A percentile compares a stretch with the other conserved stretches of the same genome.
Conservation (phyloP, 805 yeast genomes). For the Zygosaccharomyces kombuchaensis region DNA sequence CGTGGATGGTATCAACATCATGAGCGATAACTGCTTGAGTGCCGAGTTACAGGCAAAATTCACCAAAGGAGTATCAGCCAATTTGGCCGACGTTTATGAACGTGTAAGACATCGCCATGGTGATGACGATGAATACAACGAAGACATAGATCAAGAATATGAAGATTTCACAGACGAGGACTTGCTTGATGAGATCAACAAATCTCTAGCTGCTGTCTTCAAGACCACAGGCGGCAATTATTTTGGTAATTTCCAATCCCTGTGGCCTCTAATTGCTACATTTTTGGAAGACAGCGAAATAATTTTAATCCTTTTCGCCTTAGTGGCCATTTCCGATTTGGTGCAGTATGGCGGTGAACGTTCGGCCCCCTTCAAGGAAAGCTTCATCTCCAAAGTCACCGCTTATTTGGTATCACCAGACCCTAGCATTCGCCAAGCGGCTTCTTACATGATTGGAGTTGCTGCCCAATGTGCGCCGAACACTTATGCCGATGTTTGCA, state of each 20-base stretch:
- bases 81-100: slow-evolving; percentile 61
- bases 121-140: slow-evolving; percentile 81
- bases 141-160: slow-evolving; percentile 78
- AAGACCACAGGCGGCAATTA: slow-evolving; percentile 55
- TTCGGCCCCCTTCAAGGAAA: slow-evolving; percentile 58
- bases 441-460: slow-evolving; percentile 77
- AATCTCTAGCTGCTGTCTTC: slow-evolving; percentile 66
- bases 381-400: slow-evolving; percentile 60
- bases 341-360: slow-evolving; percentile 74
- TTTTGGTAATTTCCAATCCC: slow-evolving; percentile 56
- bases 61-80: slow-evolving; percentile 54
- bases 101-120: slow-evolving; percentile 69
- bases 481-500: slow-evolving; percentile 54
- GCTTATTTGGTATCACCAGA: slow-evolving; percentile 61
- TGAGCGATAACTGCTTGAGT: slow-evolving; percentile 62
- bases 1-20: slow-evolving; percentile 56
- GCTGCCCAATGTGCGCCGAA: slow-evolving; percentile 79
- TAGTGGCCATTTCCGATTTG: slow-evolving; percentile 75
- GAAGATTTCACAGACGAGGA: slow-evolving; percentile 88
- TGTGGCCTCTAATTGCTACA: slow-evolving; percentile 57
- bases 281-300: slow-evolving; percentile 62
- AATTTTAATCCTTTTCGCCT: slow-evolving; percentile 69
- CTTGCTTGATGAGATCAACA: slow-evolving; percentile 77
- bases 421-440: slow-evolving; percentile 79
- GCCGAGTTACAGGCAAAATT: slow-evolving; percentile 51